Base-by-base conservation (phyloP, 1,139 yeast species). In the Pneumocystis sp. region DNA sequence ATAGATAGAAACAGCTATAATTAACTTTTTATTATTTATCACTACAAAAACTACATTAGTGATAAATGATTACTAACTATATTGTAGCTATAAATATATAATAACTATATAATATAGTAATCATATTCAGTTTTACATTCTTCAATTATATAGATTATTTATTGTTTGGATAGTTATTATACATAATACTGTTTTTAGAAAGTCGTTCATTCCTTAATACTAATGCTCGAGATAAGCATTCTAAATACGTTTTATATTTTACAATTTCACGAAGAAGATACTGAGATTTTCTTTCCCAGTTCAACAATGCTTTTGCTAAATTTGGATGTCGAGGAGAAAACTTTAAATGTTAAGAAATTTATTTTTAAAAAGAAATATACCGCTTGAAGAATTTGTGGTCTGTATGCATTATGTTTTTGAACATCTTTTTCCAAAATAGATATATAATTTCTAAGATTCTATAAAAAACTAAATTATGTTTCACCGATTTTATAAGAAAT, bases 271-370 rank as follows among this genome's bases (percentile, higher is more conserved):
- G 69, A 63, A 72, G 68, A 64, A 76, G 66, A 63, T 72, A 72
- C 61, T 72, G 74, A 17, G 72, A 71, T 62, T 72, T 70, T 61
- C 69, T 69, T 61, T 74, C 76, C 77, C 77, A 76, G 66, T 76
- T 76, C 61, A 67, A 50, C 63, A 70, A 70, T 1, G 75, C 77
- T 12, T 74, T 70, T n/a, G 72, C 65, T 8, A 70, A 67, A 31
- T 73, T 73, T 19, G 71, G 66, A 37, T 67, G 68, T 7, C 69
- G 66, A 3, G 74, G 70, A 57, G 70, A 70, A 68, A 74, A 71
- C 45, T 71, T 64, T 44, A 66, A 65, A 59, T 70, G 69, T 70
- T 74, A 69, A 40, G 65, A 67, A 5, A 70, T 69, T 34, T 71
- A 65, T 10, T 69, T 66, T 35, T 15, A 50, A 50, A 25, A 25